A percentile compares a stretch with the other conserved stretches of the same genome.
These are phyloP conservation scores for Wolfiporia cocos DNA, from an alignment of 1,284 basidiomycete species.

Conservation along the genomic window DNA sequence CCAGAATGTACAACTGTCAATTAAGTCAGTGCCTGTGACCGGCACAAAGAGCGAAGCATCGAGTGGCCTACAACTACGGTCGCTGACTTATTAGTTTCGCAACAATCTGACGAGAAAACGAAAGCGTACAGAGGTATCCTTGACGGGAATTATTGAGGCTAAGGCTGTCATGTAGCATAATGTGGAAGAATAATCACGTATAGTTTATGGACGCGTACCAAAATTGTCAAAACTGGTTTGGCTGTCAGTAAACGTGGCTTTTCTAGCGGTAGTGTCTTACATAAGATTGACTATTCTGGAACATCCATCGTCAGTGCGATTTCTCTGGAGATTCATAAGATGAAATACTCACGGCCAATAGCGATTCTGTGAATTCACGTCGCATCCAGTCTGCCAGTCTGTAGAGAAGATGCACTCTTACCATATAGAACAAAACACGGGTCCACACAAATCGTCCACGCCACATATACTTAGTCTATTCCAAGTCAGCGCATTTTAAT, in stretches of 20 bases:
- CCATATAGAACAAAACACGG: constrained; percentile 1
- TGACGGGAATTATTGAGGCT: not conserved
- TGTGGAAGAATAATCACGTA: not conserved
- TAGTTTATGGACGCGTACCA: not conserved
- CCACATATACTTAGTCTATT: constrained; percentile 5
- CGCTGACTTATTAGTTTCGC: too few species aligned
- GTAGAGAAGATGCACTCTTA: not conserved
- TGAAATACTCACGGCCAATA: constrained; percentile 6
- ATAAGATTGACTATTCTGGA: constrained; percentile 4
- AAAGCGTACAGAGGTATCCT: not conserved
- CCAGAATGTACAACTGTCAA: constrained; percentile 5
- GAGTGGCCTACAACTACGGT: not conserved
- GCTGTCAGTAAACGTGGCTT: not conserved
- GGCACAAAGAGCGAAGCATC: not conserved
- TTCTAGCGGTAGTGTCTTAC: not conserved
- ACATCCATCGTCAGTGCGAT: too few species aligned
- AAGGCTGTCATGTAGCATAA: not conserved
- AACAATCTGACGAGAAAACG: not conserved
- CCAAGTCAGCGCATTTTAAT: not conserved
- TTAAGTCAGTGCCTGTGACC: not conserved
- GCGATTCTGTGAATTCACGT: constrained; percentile 1
- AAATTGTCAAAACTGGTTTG: constrained; percentile 3
- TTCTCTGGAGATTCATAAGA: not conserved
- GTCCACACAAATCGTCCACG: constrained; percentile 6
- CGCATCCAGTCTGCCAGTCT: not conserved